These are phyloP conservation scores for Adansonia rubrostipa DNA, from an alignment of 441 rosid genomes.

Conservation along the genomic window DNA sequence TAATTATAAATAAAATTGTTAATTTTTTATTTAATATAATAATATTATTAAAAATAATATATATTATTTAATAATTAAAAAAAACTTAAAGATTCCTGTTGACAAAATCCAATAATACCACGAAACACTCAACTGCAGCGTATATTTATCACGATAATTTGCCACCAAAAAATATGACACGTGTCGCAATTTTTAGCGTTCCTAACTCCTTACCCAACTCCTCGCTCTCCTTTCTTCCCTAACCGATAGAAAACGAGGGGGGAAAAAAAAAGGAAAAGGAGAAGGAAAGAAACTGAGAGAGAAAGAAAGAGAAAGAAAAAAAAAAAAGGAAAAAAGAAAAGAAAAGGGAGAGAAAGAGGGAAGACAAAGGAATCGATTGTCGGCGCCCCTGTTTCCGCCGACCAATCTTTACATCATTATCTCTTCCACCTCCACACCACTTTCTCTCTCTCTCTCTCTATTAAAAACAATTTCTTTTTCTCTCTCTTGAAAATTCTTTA, in stretches of 20 bases:
- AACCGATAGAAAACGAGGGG: background rate
- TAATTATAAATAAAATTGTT: too few relatives aligned
- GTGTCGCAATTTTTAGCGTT: background rate
- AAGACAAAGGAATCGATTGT: constrained; percentile 59
- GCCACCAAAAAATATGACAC: background rate
- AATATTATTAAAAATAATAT: too few relatives aligned
- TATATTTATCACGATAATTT: background rate
- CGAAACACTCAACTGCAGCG: background rate
- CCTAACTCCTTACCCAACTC: constrained; percentile 1
- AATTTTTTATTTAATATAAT: too few relatives aligned
- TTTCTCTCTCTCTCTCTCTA: constrained; percentile 7
- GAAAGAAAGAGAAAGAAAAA: background rate
- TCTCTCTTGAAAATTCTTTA: background rate
- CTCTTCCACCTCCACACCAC: constrained; percentile 23
- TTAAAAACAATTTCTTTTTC: constrained; percentile 13
- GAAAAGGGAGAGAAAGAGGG: constrained; percentile 21
- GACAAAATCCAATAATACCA: background rate
- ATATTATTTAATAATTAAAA: too few relatives aligned
- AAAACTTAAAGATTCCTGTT: too few relatives aligned
- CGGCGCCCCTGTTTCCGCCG: constrained; percentile 80
- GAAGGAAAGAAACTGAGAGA: background rate
- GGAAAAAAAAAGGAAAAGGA: background rate
- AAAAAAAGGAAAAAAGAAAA: background rate
- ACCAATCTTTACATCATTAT: constrained; percentile 60
- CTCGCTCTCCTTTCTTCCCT: background rate